A percentile compares a stretch with the other conserved stretches of the same genome.
phyloP scores from a whole-genome alignment of 78 protist genomes.

The Bigelowiella natans region DNA sequence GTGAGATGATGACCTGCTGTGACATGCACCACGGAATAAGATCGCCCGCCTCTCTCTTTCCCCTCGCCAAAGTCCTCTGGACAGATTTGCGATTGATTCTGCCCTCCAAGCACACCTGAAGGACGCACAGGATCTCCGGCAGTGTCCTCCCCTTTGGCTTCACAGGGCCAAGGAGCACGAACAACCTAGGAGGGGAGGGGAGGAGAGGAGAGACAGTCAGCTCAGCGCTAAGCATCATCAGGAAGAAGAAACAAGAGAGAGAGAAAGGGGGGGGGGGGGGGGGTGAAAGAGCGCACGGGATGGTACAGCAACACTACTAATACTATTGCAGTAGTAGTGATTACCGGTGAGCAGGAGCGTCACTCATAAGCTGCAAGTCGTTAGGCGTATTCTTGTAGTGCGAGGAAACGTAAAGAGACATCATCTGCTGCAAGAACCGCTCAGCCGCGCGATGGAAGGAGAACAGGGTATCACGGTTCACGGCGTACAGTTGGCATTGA shows the following conservation, averaged over 20 bases:
- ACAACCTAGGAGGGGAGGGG: conserved; percentile 56
- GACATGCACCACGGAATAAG: conserved; percentile 96
- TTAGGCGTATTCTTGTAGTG: conserved; percentile 98
- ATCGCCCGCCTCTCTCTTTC: conserved; percentile 83
- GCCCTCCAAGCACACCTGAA: conserved; percentile 74
- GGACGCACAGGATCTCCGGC: not conserved
- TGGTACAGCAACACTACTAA: no score
- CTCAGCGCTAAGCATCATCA: no score
- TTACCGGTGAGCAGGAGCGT: conserved; percentile 94
- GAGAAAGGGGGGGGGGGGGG: no score
- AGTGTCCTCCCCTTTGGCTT: not conserved
- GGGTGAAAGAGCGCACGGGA: no score
- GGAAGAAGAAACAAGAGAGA: no score
- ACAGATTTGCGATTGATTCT: conserved; percentile 57
- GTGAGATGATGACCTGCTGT: conserved; percentile 75
- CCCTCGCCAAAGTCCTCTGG: conserved; percentile 41
- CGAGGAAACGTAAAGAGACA: conserved; percentile 18
- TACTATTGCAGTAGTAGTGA: not conserved
- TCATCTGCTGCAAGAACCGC: conserved; percentile 63
- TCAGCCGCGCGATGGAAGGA: conserved; percentile 87
- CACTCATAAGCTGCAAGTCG: conserved; percentile 94
- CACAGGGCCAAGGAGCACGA: conserved; percentile 78
- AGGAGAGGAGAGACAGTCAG: no score
- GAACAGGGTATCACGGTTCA: conserved; percentile 94
- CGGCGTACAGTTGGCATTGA: conserved; percentile 81